Evolutionary conservation across 345 rosid genomes (phyloP).

Genomic region (Acer campestre): DNA sequence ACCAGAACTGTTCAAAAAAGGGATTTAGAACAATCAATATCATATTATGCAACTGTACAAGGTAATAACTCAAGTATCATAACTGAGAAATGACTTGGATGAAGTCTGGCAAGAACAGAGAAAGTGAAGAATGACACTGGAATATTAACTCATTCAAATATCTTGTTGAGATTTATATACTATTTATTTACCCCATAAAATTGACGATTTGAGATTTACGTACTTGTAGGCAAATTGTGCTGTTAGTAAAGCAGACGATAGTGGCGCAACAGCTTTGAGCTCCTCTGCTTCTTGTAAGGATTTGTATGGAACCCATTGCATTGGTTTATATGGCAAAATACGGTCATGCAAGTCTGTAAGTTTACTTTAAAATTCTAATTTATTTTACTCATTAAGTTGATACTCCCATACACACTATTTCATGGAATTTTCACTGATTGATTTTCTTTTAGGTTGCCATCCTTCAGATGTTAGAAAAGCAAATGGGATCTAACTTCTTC

Average conservation of each 20-base stretch:
- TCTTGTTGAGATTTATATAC: neutral
- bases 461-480: conserved; percentile 98
- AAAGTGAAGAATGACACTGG: neutral
- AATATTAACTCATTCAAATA: neutral
- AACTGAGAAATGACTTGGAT: neutral
- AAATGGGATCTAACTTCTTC: conserved; percentile 97
- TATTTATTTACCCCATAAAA: neutral
- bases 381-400: neutral
- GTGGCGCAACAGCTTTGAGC: conserved; percentile 82
- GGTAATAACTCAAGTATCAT: neutral
- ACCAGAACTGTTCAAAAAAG: neutral
- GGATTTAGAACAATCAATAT: neutral
- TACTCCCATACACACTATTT: neutral
- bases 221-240: conserved; percentile 82
- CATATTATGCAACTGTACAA: neutral
- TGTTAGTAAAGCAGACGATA: conserved; percentile 92
- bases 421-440: conserved; percentile 14
- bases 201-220: conserved; percentile 11
- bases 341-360: conserved; percentile 98
- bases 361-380: conserved; percentile 12
- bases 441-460: conserved; percentile 68
- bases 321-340: conserved; percentile 88
- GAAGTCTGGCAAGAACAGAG: neutral
- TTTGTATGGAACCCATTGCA: conserved; percentile 77
- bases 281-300: conserved; percentile 87